Base-by-base conservation (phyloP, 768 basidiomycete species). In the Suillus hirtellus region DNA sequence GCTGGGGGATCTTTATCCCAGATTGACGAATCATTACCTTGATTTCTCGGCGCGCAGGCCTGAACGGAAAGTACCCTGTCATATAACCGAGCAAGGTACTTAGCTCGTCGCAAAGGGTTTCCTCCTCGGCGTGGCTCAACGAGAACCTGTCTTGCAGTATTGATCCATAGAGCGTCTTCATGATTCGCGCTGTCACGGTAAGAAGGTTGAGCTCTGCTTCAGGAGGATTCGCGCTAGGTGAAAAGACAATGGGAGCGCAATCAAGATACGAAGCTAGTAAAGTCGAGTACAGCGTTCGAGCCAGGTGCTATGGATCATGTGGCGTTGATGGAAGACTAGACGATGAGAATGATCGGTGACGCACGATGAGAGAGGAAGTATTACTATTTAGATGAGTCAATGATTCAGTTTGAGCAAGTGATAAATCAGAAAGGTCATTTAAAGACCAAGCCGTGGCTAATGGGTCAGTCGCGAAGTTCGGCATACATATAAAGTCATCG, bases 221-320 rank as follows among this genome's bases (percentile, higher is more conserved):
- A 14, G 84, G 73, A 2, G 87, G 84, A 37, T 70, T 80, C n/a
- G 76, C 76, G 66, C 82, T 83, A 0, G 92, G 89, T 4, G 88
- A 83, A 75, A 96, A 96, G 2, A 90, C 91, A 15, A 84, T 72
- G 2, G 96, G 93, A 4, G 93, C 93, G 66, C 86, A 86, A 73
- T 99, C 96, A 24, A 99, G 84, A 75, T 94, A 93, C 1, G 91
- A 88, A 24, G 93, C 88, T 2, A 94, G 78, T 12, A 98, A 78
- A 11, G 88, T 88, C 3, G 93, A 82, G 68, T 95, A 86, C n/a
- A 99, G 75, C 15, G 88, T 84, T 60, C 83, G 82, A 62, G 90
- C 86, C 34, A 97, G 78, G 72, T 83, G 84, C 90, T 92, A 66
- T 19, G 64, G 34, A 31, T 59, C n/a, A 37, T 60, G 40, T 60